Base-by-base conservation (phyloP, 2,329 filamentous ascomycete genomes). In the Sphaerulina populicola region DNA sequence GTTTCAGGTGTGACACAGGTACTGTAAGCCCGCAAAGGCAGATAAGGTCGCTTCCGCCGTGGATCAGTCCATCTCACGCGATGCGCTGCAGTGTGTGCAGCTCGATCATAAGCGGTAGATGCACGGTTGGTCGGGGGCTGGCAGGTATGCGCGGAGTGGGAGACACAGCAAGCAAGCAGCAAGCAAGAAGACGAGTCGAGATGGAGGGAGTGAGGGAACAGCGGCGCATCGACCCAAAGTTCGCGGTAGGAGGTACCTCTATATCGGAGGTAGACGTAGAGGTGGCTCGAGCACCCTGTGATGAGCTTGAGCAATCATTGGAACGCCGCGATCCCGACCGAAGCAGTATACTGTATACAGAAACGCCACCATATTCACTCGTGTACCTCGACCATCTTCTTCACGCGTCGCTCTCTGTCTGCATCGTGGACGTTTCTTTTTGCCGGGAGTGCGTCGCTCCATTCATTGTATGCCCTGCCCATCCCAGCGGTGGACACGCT, bases 1-100 rank as follows among this genome's bases (percentile, higher is more conserved):
- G 36, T 51, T 51, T 51, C 42, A 45, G 43, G 42, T 40, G 42
- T 51, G 41, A 48, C 46, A 48, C 46, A 41, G 46, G 46, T 27
- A 18, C 18, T 18, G 18, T 18, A 27, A 27, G 23, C 23, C 23
- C 44, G 44, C 46, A 48, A 42, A 42, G 23, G 37, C 37, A 41
- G 46, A 48, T 36, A 41, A 27, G 38, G 38, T 27, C 30, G 37
- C 37, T 27, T 31, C 37, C 14, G 27, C 23, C 14, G 9, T 29
- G 18, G 10, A n/a, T 42, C 40, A 30, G 38, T 48, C 46, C 39
- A 41, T 18, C 15, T 41, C 18, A 21, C 37, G 37, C 33, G 37
- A 23, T 15, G 18, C 15, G 44, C 18, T 27, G 15, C 31, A 38
- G 14, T 38, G 15, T n/a, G 36, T 11, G 6, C 10, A 37, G 31